phyloP scores from a whole-genome alignment of 305 asterid genomes.

The Fraxinus dipetala region DNA sequence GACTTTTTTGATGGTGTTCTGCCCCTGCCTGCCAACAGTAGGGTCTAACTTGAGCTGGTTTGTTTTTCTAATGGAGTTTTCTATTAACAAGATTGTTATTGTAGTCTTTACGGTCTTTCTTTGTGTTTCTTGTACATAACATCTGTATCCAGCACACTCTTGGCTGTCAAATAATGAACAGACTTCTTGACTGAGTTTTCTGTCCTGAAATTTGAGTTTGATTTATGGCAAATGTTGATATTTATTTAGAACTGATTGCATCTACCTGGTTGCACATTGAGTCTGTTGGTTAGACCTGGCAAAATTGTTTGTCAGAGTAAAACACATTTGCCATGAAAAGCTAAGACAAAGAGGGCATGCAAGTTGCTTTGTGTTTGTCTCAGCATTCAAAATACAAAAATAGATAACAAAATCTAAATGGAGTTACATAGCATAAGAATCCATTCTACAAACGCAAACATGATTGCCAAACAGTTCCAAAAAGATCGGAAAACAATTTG shows the following conservation, averaged over 20 bases:
- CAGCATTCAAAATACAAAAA: neutral
- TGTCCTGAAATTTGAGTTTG: neutral
- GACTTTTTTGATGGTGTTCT: conserved; percentile 93
- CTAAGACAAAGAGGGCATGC: neutral
- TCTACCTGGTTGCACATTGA: neutral
- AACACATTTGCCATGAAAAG: neutral
- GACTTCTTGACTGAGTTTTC: neutral
- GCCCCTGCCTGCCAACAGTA: conserved; percentile 78
- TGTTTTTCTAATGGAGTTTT: neutral
- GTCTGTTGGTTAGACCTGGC: neutral
- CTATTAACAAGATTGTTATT: neutral
- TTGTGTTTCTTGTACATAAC: neutral
- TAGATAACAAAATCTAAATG: neutral
- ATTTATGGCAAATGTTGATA: neutral
- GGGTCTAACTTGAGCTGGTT: conserved; percentile 47
- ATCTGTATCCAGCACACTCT: neutral
- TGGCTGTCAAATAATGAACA: neutral
- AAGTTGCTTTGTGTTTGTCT: neutral
- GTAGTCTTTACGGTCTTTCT: neutral
- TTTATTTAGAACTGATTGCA: neutral
- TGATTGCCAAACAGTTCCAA: neutral
- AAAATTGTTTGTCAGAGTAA: neutral
- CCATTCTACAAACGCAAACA: neutral
- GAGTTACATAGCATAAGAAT: neutral
- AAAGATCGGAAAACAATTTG: neutral